Percentiles rank a stretch among this genome's conserved stretches.
Conservation (phyloP, 2,329 filamentous ascomycete species). For the Torrubiella hemipterigena region DNA sequence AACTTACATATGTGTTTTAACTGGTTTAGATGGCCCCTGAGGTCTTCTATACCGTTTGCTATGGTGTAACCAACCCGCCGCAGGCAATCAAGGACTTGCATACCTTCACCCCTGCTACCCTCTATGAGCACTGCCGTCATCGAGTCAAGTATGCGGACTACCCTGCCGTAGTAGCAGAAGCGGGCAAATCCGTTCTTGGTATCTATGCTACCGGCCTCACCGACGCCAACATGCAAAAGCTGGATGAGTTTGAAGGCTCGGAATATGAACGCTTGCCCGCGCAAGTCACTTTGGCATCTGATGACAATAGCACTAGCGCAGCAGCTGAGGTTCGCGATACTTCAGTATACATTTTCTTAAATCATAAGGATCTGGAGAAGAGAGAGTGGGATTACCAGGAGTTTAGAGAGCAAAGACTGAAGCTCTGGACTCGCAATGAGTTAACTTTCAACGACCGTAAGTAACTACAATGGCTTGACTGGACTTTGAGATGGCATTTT, state of each 20-base stretch:
- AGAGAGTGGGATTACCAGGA: slow-evolving; percentile 81
- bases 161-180: slow-evolving; percentile 57
- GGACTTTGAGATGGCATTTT: too few relatives aligned
- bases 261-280: slow-evolving; percentile 60
- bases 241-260: slow-evolving; percentile 73
- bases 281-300: slow-evolving; percentile 39
- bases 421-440: slow-evolving; percentile 38
- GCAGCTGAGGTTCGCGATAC: slow-evolving; percentile 29
- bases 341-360: slow-evolving; percentile 53
- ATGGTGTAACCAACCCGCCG: slow-evolving; percentile 40
- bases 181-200: slow-evolving; percentile 53
- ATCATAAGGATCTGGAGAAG: slow-evolving; percentile 45
- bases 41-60: slow-evolving; percentile 77
- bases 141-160: slow-evolving; percentile 64
- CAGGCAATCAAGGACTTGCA: slow-evolving; percentile 42
- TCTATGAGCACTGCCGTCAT: slow-evolving; percentile 59
- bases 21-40: slow-evolving; percentile 59
- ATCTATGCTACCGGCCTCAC: slow-evolving; percentile 70
- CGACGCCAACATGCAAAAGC: slow-evolving; percentile 57
- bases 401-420: slow-evolving; percentile 65
- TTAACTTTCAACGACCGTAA: slow-evolving; percentile 29
- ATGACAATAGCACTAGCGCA: slow-evolving; percentile 30
- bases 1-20: too few relatives aligned
- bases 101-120: slow-evolving; percentile 60
- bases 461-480: too few relatives aligned